Evolutionary conservation across 352 stramenopile genomes (phyloP).

Genomic region (Elongisporangium anandrum): DNA sequence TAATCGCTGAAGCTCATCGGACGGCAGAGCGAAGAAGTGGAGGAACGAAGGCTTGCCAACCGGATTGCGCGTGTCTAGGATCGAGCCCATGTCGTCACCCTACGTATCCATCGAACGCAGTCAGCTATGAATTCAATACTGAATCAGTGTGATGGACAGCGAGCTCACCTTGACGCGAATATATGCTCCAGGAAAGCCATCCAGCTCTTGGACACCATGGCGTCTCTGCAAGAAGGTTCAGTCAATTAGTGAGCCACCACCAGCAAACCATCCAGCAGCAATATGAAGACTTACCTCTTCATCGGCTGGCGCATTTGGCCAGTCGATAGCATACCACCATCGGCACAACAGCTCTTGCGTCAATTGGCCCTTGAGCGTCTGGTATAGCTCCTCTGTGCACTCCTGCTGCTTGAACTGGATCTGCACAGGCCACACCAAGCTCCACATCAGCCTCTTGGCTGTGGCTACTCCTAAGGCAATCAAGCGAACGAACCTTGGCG

Average conservation of each 20-base stretch:
- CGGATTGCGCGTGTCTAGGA: constrained; percentile 66
- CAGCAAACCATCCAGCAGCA: background rate
- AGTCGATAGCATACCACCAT: constrained; percentile 86
- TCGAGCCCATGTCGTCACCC: constrained; percentile 83
- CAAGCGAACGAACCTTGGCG: constrained; percentile 40
- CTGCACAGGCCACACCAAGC: constrained; percentile 8
- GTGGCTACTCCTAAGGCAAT: background rate
- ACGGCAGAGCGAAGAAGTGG: constrained; percentile 79
- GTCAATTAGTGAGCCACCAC: background rate
- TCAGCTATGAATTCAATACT: background rate
- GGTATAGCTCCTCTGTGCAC: constrained; percentile 77
- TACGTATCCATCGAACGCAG: constrained; percentile 3
- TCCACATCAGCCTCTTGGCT: background rate
- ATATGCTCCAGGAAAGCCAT: constrained; percentile 71
- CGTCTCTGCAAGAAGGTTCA: constrained; percentile 32
- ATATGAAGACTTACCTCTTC: constrained; percentile 12
- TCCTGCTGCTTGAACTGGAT: constrained; percentile 86
- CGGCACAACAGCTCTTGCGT: constrained; percentile 78
- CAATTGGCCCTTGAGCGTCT: constrained; percentile 69
- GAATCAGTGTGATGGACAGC: background rate
- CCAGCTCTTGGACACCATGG: constrained; percentile 75
- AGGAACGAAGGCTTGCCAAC: constrained; percentile 78
- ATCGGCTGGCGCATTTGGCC: constrained; percentile 46
- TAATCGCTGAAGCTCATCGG: constrained; percentile 63
- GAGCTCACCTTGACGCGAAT: constrained; percentile 73